Evolutionary conservation across 2,329 filamentous ascomycete genomes (phyloP), one percentile per base, ranked within the genome.

Genomic region (Fusarium bactridioides): DNA sequence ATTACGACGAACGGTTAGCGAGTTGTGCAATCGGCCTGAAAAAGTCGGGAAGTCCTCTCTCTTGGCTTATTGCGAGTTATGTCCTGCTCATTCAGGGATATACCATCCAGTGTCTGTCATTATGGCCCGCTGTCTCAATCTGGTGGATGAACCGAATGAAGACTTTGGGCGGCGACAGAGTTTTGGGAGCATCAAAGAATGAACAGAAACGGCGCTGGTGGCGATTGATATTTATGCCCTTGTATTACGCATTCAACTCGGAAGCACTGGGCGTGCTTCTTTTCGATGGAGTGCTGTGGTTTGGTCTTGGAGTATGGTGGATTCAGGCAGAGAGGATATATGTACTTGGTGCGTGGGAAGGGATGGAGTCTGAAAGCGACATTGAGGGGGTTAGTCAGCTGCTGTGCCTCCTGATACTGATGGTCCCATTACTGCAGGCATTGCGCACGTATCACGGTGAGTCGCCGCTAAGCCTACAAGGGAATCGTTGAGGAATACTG

Each of bases 101-200:
- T 25, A 27, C 50, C 4, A 54, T 27, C 7, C 50, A 54, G 19
- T 38, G 33, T 18, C 15, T 54, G 3, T 54, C 33, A 4, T 2
- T 54, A 4, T 54, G 50, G 50, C 50, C 50, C 23, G 23, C 50
- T 0, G 23, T 16, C 33, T 54, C 23, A 10, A 54, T 54, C 10
- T 54, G 33, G 50, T 38, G 33, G 33, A 27, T 11, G 13, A 12
- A 38, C 13, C 6, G 15, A 4, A 18, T 53, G 5, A 38, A 40
- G 13, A 13, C 1, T 1, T 9, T 12, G 5, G 12, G n/a, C 5
- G 7, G n/a, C 3, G 19, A 12, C 3, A 19, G n/a, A 15, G n/a
- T 19, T 13, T 5, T 53, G 19, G 23, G 33, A 10, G 3, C 33
- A 13, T 5, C 33, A n/a, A 38, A 53, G 4, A 37, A 38, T 27